phyloP scores from a whole-genome alignment of 371 early-diverging fungal genomes.

The Apophysomyces ossiformis region DNA sequence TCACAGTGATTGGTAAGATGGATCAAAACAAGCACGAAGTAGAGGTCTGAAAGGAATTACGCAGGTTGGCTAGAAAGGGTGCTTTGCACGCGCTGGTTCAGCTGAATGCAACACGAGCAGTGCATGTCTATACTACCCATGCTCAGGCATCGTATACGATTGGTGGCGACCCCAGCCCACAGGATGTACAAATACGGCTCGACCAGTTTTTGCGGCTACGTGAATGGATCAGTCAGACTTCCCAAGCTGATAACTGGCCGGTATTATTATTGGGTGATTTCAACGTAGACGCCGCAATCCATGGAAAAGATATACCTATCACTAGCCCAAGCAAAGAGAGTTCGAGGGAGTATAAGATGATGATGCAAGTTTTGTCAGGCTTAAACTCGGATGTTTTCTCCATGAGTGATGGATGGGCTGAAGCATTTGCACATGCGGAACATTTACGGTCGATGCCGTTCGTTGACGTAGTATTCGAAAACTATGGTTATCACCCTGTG shows the following conservation, averaged over 20 bases:
- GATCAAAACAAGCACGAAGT: background rate
- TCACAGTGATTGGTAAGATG: constrained; percentile 68
- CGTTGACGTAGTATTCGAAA: constrained; percentile 60
- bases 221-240: constrained; percentile 60
- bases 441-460: constrained; percentile 17
- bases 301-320: constrained; percentile 24
- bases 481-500: constrained; percentile 74
- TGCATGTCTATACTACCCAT: constrained; percentile 84
- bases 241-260: constrained; percentile 40
- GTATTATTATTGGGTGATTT: constrained; percentile 76
- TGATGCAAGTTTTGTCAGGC: constrained; percentile 72
- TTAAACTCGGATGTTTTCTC: too few species aligned
- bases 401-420: constrained; percentile 42
- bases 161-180: constrained; percentile 44
- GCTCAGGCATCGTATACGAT: constrained; percentile 76
- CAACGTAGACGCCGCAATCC: constrained; percentile 73
- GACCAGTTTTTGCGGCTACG: constrained; percentile 66
- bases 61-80: constrained; percentile 76
- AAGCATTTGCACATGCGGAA: background rate
- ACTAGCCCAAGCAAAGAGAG: constrained; percentile 35
- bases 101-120: constrained; percentile 41
- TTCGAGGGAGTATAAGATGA: constrained; percentile 64
- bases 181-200: constrained; percentile 59
- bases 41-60: background rate
- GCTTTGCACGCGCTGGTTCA: constrained; percentile 76